phyloP scores from a whole-genome alignment of 768 basidiomycete genomes.

The Suillus decipiens region DNA sequence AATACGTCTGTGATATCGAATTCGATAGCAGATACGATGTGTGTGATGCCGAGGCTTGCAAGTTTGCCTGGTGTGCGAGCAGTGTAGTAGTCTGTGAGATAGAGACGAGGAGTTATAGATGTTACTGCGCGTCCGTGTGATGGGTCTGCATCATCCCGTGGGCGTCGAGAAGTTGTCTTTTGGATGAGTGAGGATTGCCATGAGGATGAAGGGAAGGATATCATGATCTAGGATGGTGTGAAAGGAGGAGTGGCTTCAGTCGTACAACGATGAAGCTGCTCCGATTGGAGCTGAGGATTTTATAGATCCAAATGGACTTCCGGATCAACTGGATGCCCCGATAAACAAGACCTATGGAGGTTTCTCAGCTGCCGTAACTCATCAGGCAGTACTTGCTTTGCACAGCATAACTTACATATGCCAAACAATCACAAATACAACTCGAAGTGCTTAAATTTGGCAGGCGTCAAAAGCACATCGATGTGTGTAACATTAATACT shows the following conservation, averaged over 20 bases:
- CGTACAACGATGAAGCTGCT: neutral
- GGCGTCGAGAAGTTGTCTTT: slow-evolving; percentile 20
- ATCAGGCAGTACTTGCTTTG: neutral
- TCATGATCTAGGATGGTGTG: slow-evolving; percentile 22
- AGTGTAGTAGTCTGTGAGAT: slow-evolving; percentile 62
- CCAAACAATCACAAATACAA: neutral
- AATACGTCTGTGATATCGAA: slow-evolving; percentile 29
- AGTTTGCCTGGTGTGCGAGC: slow-evolving; percentile 53
- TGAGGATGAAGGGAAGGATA: slow-evolving; percentile 32
- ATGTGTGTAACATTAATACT: slow-evolving; percentile 43
- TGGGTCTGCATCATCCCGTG: slow-evolving; percentile 12
- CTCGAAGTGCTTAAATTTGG: slow-evolving; percentile 46
- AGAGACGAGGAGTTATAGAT: slow-evolving; percentile 50
- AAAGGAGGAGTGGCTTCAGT: neutral
- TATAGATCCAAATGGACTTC: neutral
- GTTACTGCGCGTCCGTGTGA: slow-evolving; percentile 26
- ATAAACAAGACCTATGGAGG: neutral
- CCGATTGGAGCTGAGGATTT: slow-evolving; percentile 4
- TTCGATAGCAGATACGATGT: slow-evolving; percentile 69
- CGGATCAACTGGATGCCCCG: slow-evolving; percentile 1
- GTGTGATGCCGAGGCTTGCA: slow-evolving; percentile 65
- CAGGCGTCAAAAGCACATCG: slow-evolving; percentile 32
- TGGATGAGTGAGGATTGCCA: slow-evolving; percentile 31
- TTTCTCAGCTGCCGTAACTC: neutral
- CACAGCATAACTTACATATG: neutral